Evolutionary conservation across 768 basidiomycete genomes (phyloP).

Genomic region (Auricularia auricula-judae): DNA sequence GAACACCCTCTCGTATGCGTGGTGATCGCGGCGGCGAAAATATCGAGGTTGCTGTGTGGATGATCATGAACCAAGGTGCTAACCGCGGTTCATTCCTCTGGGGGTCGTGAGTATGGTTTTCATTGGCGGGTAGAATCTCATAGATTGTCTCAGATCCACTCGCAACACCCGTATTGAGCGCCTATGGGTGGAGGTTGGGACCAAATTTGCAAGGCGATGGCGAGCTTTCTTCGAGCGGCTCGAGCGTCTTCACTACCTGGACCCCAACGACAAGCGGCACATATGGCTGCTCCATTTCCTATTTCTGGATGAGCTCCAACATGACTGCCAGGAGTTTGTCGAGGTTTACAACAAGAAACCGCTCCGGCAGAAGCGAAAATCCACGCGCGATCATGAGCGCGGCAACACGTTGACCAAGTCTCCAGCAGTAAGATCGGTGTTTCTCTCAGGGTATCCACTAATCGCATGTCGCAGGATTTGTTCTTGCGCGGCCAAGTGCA

Average conservation of each 20-base stretch:
- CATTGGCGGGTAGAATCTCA: not conserved
- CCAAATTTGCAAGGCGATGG: slow-evolving; percentile 30
- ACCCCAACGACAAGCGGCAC: slow-evolving; percentile 21
- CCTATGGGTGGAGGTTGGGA: slow-evolving; percentile 33
- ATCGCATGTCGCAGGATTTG: no score
- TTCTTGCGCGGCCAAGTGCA: no score
- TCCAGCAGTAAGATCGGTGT: no score
- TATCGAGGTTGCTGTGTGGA: slow-evolving; percentile 5
- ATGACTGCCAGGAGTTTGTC: slow-evolving; percentile 24
- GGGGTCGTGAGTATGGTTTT: slow-evolving; percentile 3
- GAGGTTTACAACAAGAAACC: slow-evolving; percentile 30
- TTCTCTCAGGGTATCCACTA: no score
- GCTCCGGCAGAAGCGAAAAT: slow-evolving; percentile 7
- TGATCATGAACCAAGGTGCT: slow-evolving; percentile 3
- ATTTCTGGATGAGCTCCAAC: slow-evolving; percentile 27
- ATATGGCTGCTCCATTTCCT: slow-evolving; percentile 34
- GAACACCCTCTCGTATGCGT: slow-evolving; percentile 2
- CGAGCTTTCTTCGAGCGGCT: slow-evolving; percentile 29
- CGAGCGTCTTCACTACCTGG: slow-evolving; percentile 23
- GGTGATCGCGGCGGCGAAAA: slow-evolving; percentile 7
- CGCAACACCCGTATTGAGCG: slow-evolving; percentile 33
- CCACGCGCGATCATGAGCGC: no score
- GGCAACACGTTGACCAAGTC: no score
- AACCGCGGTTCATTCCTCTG: slow-evolving; percentile 5
- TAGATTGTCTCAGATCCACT: slow-evolving; percentile 19